These are phyloP conservation scores for Fagopyrum esculentum DNA, from an alignment of 148 eudicot genomes.

Conservation along the genomic window DNA sequence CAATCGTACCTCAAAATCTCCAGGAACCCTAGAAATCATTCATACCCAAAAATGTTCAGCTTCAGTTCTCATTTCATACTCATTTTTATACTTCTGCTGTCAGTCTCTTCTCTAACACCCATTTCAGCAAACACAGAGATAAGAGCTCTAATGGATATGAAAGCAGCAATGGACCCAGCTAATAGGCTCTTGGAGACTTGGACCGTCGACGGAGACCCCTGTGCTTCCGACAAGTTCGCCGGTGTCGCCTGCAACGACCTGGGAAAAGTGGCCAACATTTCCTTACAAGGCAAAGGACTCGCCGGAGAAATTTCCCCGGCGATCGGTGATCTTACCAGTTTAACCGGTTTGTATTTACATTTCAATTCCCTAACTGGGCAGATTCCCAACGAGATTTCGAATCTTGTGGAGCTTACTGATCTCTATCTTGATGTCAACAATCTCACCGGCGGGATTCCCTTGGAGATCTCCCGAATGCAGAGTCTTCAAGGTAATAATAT, in stretches of 20 bases:
- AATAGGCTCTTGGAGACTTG: slow-evolving; percentile 55
- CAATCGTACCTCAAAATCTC: not conserved
- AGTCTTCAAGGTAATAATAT: slow-evolving; percentile 65
- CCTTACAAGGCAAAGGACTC: slow-evolving; percentile 59
- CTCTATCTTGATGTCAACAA: slow-evolving; percentile 76
- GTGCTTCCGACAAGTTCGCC: slow-evolving; percentile 40
- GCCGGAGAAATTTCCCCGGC: slow-evolving; percentile 61
- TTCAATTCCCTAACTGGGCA: slow-evolving; percentile 59
- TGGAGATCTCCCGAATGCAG: slow-evolving; percentile 49
- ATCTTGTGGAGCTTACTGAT: slow-evolving; percentile 55
- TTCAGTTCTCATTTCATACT: not conserved
- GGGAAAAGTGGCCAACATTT: slow-evolving; percentile 70
- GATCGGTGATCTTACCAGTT: slow-evolving; percentile 54
- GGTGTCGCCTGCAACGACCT: slow-evolving; percentile 84
- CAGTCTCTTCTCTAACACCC: not conserved
- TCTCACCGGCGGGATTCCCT: slow-evolving; percentile 55
- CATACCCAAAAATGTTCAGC: slow-evolving; percentile 15
- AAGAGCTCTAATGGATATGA: slow-evolving; percentile 65
- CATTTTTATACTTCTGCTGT: slow-evolving; percentile 11
- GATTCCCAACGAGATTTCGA: slow-evolving; percentile 59
- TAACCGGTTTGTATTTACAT: slow-evolving; percentile 78
- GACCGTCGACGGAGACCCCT: slow-evolving; percentile 61
- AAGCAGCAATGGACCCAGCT: slow-evolving; percentile 64
- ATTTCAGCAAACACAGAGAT: slow-evolving; percentile 48
- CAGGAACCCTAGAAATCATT: not conserved